Evolutionary conservation across 2,329 filamentous ascomycete genomes (phyloP), one percentile per base, ranked within the genome.

Genomic region (Ascochyta rabiei): DNA sequence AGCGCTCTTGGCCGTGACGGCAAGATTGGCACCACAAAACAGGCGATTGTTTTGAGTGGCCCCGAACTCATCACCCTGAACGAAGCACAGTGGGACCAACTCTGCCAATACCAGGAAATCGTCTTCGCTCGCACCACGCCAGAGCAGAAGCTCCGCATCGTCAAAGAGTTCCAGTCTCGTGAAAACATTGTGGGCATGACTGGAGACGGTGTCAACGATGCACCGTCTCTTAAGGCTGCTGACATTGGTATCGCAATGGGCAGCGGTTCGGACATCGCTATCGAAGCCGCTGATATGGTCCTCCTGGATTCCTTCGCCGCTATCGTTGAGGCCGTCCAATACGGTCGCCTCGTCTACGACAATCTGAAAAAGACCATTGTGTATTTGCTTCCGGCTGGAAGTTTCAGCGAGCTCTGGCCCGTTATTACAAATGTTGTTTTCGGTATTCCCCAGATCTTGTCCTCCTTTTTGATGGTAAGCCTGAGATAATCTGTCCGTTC

Each of bases 121-220:
- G 87, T 92, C 12, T 91, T 92, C 68, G 86, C 89, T 0, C 51
- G 67, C 12, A 92, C 89, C 0, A 91, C 89, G 0, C 89, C 89
- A 0, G 89, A 92, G 66, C 89, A 92, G 69, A 93, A 93, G 70
- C 82, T 92, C 6, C 85, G 88, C 30, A 92, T 92, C 57, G 89
- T 93, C n/a, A 84, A 84, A 26, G 88, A 90, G 69, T 87, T 91
- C 57, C 89, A 90, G 67, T 74, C 80, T 0, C 79, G 83, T 8
- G 79, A 83, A 5, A 78, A 84, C 37, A 82, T 84, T 28, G 83
- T 86, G 6, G 83, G 79, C 6, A 51, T 80, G 78, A 80, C 78
- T 5, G 78, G 78, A n/a, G 78, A 80, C 50, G 78, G 78, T 51
- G 78, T 80, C 53, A 80, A 81, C 51, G 79, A 81, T 58, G 77